Base-by-base conservation (phyloP, 352 stramenopile species). In the Bremia lactucae region DNA sequence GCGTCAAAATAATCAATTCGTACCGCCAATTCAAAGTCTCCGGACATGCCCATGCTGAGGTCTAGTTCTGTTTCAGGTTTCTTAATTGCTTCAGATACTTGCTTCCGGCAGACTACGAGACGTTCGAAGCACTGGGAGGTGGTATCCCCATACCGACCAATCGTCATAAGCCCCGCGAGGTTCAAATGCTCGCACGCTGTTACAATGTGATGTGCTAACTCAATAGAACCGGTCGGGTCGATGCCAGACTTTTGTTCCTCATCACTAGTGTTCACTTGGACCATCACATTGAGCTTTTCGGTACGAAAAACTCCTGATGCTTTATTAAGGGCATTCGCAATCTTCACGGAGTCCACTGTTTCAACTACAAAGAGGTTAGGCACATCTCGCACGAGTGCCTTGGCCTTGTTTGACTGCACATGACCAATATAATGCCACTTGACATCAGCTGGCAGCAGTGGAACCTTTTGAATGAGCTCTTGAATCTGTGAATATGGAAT, bases 11-110 rank as follows among this genome's bases (percentile, higher is more conserved):
- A 14, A 24, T 6, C 15, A 41, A 26, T 16, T 52, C 66, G 26
- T 38, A 87, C 77, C 34, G 96, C 96, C 16, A 95, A 74, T 59
- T 98, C 90, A 64, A 92, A 99, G 61, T 99, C 96, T 14, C 74
- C 79, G n/a, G 87, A 97, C 96, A 99, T 99, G 52, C 96, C 96
- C 96, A 99, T 99, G 49, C 89, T 98, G 16, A 99, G 76, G 48
- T 90, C 94, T 15, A 98, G 60, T 2, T 80, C 62, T 2, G 72
- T 59, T 31, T 81, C 64, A 14, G 85, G 34, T 25, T 68, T 59
- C n/a, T 57, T 57, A 13, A 95, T 65, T 5, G 73, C 67, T 19
- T 80, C 70, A 5, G 81, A 79, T 26, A 95, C 56, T 11, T 62
- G 31, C 51, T 76, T 69, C 16, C 87, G 71, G 45, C 70, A 95